Evolutionary conservation across 2,329 filamentous ascomycete genomes (phyloP).

Genomic region (Ophiocordyceps camponoti-floridani): DNA sequence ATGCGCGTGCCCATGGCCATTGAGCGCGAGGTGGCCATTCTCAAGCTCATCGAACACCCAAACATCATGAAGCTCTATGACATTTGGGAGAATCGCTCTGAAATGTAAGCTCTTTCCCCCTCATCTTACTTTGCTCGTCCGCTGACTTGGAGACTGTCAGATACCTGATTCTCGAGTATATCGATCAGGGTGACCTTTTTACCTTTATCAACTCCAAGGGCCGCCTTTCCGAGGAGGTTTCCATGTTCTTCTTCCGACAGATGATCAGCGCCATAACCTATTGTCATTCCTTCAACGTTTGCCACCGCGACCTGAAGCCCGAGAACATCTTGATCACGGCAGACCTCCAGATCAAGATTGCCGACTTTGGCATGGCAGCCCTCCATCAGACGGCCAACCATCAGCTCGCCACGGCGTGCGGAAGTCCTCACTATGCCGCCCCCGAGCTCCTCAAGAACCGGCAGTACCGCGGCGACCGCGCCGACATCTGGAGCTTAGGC

Average conservation of each 20-base stretch:
- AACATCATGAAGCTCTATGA: constrained; percentile 91
- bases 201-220: constrained; percentile 63
- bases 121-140: neutral
- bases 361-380: constrained; percentile 96
- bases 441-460: constrained; percentile 71
- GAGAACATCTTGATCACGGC: constrained; percentile 85
- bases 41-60: constrained; percentile 88
- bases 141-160: constrained; percentile 25
- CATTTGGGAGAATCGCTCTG: constrained; percentile 92
- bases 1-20: constrained; percentile 71
- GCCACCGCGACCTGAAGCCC: constrained; percentile 88
- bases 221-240: constrained; percentile 60
- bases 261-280: constrained; percentile 85
- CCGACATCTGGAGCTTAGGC: constrained; percentile 89
- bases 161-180: constrained; percentile 87
- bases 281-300: constrained; percentile 87
- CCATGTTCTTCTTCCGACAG: constrained; percentile 76
- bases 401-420: constrained; percentile 75
- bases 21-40: constrained; percentile 87
- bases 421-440: constrained; percentile 91
- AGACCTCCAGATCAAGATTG: constrained; percentile 69
- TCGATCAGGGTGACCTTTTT: constrained; percentile 66
- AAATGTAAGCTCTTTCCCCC: constrained; percentile 49
- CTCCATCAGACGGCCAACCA: constrained; percentile 64
- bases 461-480: constrained; percentile 66